A percentile compares a stretch with the other conserved stretches of the same genome.
Conservation (phyloP, 2,329 filamentous ascomycete genomes). For the Verticillium nonalfalfae region DNA sequence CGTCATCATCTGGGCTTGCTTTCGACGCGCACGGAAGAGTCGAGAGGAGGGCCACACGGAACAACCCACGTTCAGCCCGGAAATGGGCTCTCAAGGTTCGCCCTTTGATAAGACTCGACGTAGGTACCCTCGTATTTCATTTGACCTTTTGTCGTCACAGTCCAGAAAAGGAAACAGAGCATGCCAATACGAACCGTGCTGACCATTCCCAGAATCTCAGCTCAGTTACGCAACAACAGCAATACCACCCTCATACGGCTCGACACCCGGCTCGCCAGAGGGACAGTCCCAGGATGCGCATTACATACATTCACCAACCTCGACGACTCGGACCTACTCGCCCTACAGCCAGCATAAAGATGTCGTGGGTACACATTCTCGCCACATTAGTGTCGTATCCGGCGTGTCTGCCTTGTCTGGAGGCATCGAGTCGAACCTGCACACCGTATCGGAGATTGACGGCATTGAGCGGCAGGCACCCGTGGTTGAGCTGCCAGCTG, state of each 20-base stretch:
- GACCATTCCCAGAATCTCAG: neutral
- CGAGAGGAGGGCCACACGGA: constrained; percentile 1
- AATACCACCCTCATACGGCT: neutral
- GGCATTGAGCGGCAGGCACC: neutral
- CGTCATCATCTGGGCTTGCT: constrained; percentile 8
- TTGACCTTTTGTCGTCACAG: neutral
- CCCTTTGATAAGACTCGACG: neutral
- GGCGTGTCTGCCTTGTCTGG: neutral
- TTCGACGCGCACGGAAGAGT: constrained; percentile 8
- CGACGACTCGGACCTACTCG: neutral
- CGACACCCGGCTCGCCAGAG: neutral
- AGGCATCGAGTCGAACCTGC: neutral
- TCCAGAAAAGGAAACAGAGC: no score
- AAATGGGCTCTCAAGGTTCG: constrained; percentile 4
- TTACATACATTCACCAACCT: neutral
- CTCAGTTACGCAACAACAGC: constrained; percentile 1
- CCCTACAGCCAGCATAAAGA: neutral
- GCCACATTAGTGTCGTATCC: neutral
- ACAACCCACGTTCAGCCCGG: neutral
- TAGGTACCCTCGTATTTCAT: neutral
- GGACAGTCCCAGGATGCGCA: neutral
- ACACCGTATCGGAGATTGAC: neutral
- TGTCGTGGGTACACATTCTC: neutral
- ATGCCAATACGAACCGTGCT: neutral
- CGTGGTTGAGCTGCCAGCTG: neutral